These are phyloP conservation scores for Epichloe baconii DNA, from an alignment of 2,329 filamentous ascomycete genomes.

Conservation along the genomic window DNA sequence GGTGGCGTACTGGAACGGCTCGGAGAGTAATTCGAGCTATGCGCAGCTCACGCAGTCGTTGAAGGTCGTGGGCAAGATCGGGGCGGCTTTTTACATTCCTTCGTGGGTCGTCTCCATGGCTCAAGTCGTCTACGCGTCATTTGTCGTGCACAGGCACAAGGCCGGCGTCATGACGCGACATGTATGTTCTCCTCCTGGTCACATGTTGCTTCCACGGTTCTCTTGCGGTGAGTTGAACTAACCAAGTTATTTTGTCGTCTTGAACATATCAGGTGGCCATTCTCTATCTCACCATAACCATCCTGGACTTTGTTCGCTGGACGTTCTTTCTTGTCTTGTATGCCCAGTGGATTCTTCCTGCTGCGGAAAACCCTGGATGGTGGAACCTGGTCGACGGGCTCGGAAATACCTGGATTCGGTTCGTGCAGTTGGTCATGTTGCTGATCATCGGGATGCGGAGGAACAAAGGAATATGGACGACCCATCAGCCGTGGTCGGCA, in stretches of 20 bases:
- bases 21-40: constrained; percentile 6
- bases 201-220: too few relatives aligned
- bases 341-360: constrained; percentile 4
- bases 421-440: constrained; percentile 1
- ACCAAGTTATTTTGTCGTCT: not conserved
- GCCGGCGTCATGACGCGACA: constrained; percentile 1
- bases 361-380: constrained; percentile 2
- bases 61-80: constrained; percentile 4
- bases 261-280: constrained; percentile 1
- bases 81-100: constrained; percentile 5
- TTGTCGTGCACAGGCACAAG: constrained; percentile 7
- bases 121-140: constrained; percentile 5
- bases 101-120: constrained; percentile 4
- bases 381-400: constrained; percentile 5
- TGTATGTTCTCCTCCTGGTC: not conserved
- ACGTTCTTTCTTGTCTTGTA: constrained; percentile 5
- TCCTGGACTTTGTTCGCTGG: constrained; percentile 5
- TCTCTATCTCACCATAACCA: constrained; percentile 3
- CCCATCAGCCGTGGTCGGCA: constrained; percentile 2
- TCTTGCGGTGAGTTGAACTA: too few relatives aligned
- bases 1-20: constrained; percentile 6
- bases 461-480: constrained; percentile 7
- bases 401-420: constrained; percentile 7
- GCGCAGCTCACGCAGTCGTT: constrained; percentile 6
- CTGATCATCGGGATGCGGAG: constrained; percentile 5